These are phyloP conservation scores for Globisporangium acanthophoron DNA, from an alignment of 352 stramenopile species.

Conservation along the genomic window DNA sequence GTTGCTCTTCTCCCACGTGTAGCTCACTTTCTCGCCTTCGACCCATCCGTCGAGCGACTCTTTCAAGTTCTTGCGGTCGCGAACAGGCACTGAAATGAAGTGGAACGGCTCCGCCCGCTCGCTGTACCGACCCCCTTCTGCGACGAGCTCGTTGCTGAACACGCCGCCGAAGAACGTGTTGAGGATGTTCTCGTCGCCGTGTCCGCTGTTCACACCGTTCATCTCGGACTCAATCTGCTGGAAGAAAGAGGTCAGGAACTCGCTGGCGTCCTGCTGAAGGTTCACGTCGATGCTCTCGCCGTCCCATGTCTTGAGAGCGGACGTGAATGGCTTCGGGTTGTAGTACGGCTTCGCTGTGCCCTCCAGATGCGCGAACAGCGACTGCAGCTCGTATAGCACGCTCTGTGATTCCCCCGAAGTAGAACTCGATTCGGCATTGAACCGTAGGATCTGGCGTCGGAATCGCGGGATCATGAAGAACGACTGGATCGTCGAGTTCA, in stretches of 20 bases:
- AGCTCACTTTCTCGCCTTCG: constrained; percentile 87
- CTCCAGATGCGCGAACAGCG: constrained; percentile 87
- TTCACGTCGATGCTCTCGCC: constrained; percentile 86
- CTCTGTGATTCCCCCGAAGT: constrained; percentile 10
- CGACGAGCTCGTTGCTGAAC: constrained; percentile 91
- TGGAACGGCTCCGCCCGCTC: constrained; percentile 89
- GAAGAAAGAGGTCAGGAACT: constrained; percentile 93
- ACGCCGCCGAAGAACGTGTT: constrained; percentile 86
- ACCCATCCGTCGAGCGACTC: constrained; percentile 86
- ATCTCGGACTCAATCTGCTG: constrained; percentile 90
- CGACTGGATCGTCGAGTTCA: constrained; percentile 94
- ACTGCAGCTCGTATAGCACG: constrained; percentile 86
- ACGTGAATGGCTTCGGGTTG: constrained; percentile 74
- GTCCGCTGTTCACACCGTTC: constrained; percentile 54
- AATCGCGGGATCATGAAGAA: constrained; percentile 94
- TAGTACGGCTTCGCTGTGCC: constrained; percentile 83
- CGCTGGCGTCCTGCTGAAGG: constrained; percentile 90
- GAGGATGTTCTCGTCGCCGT: constrained; percentile 76
- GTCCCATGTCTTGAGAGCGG: constrained; percentile 85
- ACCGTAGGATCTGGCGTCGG: constrained; percentile 77
- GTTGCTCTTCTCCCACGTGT: constrained; percentile 77
- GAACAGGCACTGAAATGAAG: constrained; percentile 87
- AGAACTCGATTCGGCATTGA: constrained; percentile 21
- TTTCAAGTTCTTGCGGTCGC: constrained; percentile 80
- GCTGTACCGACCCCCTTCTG: constrained; percentile 81